These are phyloP conservation scores for Choanephora cucurbitarum DNA, from an alignment of 371 early-diverging fungal genomes.

Conservation along the genomic window DNA sequence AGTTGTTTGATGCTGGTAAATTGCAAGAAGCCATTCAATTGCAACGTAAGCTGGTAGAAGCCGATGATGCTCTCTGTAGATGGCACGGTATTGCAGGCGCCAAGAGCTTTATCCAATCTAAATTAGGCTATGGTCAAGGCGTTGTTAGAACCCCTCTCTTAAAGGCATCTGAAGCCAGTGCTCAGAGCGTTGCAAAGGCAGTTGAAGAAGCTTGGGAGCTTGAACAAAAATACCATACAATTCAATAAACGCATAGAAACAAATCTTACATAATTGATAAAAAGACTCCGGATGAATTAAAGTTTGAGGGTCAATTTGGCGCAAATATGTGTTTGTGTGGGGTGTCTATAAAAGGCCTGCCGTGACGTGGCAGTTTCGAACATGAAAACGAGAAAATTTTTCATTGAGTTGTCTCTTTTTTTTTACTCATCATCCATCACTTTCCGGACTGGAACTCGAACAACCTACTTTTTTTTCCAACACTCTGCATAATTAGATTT, in stretches of 20 bases:
- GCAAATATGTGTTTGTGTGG: not conserved
- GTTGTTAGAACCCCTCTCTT: slow-evolving; percentile 40
- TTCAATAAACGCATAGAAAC: too few relatives aligned
- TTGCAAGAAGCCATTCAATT: slow-evolving; percentile 34
- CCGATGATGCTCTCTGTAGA: slow-evolving; percentile 47
- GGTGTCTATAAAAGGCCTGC: not conserved
- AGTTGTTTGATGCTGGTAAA: slow-evolving; percentile 34
- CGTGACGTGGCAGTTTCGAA: not conserved
- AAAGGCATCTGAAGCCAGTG: slow-evolving; percentile 16
- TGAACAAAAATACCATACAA: slow-evolving; percentile 14
- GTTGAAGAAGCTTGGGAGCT: slow-evolving; percentile 23
- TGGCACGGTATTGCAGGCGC: slow-evolving; percentile 49
- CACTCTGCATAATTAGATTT: not conserved
- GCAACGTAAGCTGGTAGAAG: slow-evolving; percentile 40
- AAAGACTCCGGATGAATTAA: not conserved
- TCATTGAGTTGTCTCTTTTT: not conserved
- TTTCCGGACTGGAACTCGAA: slow-evolving; percentile 9
- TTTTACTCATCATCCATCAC: not conserved
- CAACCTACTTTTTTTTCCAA: slow-evolving; percentile 3
- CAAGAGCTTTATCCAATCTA: slow-evolving; percentile 36
- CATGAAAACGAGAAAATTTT: slow-evolving; percentile 1
- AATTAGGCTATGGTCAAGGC: slow-evolving; percentile 40
- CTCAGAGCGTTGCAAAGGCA: slow-evolving; percentile 22
- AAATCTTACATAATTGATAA: not conserved
- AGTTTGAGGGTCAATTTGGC: too few relatives aligned